A percentile compares a stretch with the other conserved stretches of the same genome.
Conservation (phyloP, 495 filamentous ascomycete species). For the Hypoxylon perforatum region DNA sequence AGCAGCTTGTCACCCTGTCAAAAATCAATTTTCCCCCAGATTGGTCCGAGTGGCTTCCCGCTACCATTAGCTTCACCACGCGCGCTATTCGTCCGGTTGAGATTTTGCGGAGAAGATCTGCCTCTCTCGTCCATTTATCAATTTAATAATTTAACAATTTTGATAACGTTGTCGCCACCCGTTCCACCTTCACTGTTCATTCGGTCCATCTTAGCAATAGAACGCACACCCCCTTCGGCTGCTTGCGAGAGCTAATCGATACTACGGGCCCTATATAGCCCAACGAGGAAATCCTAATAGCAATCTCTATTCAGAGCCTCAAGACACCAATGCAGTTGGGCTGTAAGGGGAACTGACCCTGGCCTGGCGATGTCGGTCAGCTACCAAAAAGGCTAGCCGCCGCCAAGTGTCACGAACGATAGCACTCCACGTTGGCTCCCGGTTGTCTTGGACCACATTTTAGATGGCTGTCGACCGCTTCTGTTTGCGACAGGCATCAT, state of each 20-base stretch:
- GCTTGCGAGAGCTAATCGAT: conserved; percentile 19
- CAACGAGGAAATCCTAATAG: conserved; percentile 24
- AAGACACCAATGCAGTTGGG: conserved; percentile 15
- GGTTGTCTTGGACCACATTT: conserved; percentile 7
- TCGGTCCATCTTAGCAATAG: neutral
- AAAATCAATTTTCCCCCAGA: conserved; percentile 39
- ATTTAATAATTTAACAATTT: conserved; percentile 36
- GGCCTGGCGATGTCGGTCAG: neutral
- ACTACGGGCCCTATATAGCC: neutral
- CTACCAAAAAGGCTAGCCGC: conserved; percentile 10
- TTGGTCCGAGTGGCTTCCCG: conserved; percentile 34
- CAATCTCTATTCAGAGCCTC: conserved; percentile 18
- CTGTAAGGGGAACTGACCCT: neutral
- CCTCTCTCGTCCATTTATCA: conserved; percentile 17
- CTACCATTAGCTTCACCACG: neutral
- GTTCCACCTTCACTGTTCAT: conserved; percentile 1
- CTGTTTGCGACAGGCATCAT: neutral
- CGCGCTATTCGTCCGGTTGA: neutral
- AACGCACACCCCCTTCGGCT: conserved; percentile 1
- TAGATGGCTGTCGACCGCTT: neutral
- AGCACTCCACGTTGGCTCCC: conserved; percentile 30
- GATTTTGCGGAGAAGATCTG: conserved; percentile 43
- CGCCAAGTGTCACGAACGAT: conserved; percentile 38
- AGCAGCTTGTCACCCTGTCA: conserved; percentile 1
- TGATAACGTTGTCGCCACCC: conserved; percentile 13